These are phyloP conservation scores for Daucus carota DNA, from an alignment of 129 eudicot genomes.

Conservation along the genomic window DH1_v3.0 NC_030386.2:31282001-31282500, in stretches of 20 bases:
- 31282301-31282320: no score
- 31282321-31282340: background rate
- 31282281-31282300: background rate
- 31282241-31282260: background rate
- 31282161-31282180: background rate
- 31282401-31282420: background rate
- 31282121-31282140: background rate
- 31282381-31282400: background rate
- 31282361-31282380: background rate
- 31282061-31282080: background rate
- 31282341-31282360: background rate
- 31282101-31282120: background rate
- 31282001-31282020: background rate
- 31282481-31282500: background rate
- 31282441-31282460: background rate
- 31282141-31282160: background rate
- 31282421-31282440: background rate
- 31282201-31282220: background rate
- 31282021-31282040: background rate
- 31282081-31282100: background rate
- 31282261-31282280: background rate
- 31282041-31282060: background rate
- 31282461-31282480: background rate
- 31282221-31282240: background rate
- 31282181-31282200: no score